These are phyloP conservation scores for Coemansia sp. DNA, from an alignment of 192 early-diverging fungal genomes.

Conservation along the genomic window DNA sequence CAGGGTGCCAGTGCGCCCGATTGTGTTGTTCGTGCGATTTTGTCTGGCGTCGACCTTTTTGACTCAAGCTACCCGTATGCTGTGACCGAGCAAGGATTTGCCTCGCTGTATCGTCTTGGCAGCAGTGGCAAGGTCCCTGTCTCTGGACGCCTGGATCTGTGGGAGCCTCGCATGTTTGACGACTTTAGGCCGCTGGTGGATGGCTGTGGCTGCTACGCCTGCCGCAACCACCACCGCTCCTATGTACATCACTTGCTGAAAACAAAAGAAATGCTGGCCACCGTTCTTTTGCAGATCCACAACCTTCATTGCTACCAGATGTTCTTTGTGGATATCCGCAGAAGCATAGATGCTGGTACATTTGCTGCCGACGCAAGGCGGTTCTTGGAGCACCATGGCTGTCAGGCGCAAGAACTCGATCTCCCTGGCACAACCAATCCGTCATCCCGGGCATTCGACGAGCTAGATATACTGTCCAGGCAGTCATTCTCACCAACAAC, in stretches of 20 bases:
- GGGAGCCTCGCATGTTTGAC: conserved; percentile 56
- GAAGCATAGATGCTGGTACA: conserved; percentile 32
- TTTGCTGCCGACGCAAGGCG: conserved; percentile 25
- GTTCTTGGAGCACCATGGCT: conserved; percentile 34
- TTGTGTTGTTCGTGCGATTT: conserved; percentile 35
- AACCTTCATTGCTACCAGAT: conserved; percentile 48
- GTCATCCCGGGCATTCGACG: conserved; percentile 18
- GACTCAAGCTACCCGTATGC: conserved; percentile 67
- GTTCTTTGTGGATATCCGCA: conserved; percentile 46
- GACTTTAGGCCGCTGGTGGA: conserved; percentile 65
- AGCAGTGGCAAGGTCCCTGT: neutral
- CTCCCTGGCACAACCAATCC: neutral
- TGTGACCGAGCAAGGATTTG: conserved; percentile 66
- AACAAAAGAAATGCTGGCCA: conserved; percentile 76
- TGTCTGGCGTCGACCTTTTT: conserved; percentile 68
- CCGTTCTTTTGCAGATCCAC: conserved; percentile 68
- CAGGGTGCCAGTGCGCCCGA: conserved; percentile 49
- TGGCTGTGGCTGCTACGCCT: conserved; percentile 67
- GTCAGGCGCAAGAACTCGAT: neutral
- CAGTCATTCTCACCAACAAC: conserved; percentile 47
- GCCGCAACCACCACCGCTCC: conserved; percentile 65
- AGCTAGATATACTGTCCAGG: conserved; percentile 32
- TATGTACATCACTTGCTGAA: conserved; percentile 74
- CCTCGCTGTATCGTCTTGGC: conserved; percentile 53
- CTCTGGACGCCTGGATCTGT: conserved; percentile 55